Evolutionary conservation across 805 yeast genomes (phyloP).

Genomic region (Jamesozyma piceae): DNA sequence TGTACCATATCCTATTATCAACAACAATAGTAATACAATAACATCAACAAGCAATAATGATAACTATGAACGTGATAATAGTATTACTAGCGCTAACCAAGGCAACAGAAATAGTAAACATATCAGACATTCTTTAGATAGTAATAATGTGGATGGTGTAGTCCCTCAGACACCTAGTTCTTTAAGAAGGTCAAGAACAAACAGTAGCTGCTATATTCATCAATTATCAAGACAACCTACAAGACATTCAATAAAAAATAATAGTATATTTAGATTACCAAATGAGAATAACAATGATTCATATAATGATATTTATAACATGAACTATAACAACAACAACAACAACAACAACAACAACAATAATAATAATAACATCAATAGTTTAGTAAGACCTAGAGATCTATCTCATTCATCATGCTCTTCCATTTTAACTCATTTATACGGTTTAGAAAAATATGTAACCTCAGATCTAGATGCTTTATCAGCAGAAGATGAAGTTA

Average conservation of each 20-base stretch:
- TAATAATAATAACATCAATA: background rate
- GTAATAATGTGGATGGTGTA: too few relatives aligned
- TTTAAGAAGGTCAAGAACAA: slow-evolving; percentile 6
- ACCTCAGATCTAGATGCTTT: slow-evolving; percentile 21
- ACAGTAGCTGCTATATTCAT: slow-evolving; percentile 7
- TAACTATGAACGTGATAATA: background rate
- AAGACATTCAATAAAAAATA: background rate
- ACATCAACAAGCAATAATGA: background rate
- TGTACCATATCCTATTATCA: background rate
- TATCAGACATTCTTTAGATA: too few relatives aligned
- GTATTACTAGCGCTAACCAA: too few relatives aligned
- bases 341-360: background rate
- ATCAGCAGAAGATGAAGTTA: slow-evolving; percentile 6
- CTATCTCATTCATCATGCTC: slow-evolving; percentile 14
- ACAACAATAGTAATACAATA: background rate
- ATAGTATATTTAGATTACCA: background rate
- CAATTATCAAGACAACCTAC: slow-evolving; percentile 6
- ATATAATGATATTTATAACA: background rate
- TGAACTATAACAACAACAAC: background rate
- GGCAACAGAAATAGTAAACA: too few relatives aligned
- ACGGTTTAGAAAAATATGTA: slow-evolving; percentile 24
- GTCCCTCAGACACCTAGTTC: background rate
- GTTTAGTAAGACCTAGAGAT: slow-evolving; percentile 2
- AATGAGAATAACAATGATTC: background rate
- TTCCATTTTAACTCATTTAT: slow-evolving; percentile 22